Percentiles rank a stretch among this genome's conserved stretches.
These are phyloP conservation scores for Chlorella sorokiniana DNA, from an alignment of 139 green algal genomes.

Conservation along the genomic window DNA sequence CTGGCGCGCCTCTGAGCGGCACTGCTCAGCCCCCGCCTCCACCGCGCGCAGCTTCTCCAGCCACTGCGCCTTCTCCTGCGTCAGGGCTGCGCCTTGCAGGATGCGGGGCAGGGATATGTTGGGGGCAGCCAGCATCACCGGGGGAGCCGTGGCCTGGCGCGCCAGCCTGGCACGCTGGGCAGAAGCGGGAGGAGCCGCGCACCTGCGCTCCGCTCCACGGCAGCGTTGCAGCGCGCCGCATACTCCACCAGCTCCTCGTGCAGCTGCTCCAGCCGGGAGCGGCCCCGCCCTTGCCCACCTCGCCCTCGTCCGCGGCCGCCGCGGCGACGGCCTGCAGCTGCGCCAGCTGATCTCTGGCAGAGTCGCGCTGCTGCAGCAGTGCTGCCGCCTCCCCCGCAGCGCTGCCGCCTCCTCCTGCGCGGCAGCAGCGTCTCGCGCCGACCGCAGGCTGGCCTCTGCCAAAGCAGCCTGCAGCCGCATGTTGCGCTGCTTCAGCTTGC, in stretches of 20 bases:
- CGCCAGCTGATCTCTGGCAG: not conserved
- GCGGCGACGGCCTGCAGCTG: not conserved
- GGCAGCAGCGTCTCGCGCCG: not conserved
- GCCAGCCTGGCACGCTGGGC: too few relatives aligned
- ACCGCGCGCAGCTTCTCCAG: conserved; percentile 1
- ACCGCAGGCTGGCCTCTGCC: conserved; percentile 19
- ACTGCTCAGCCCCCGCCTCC: conserved; percentile 7
- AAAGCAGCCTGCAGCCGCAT: conserved; percentile 27
- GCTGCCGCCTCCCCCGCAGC: not conserved
- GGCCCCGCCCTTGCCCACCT: not conserved
- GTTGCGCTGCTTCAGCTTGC: conserved; percentile 31
- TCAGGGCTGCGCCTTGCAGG: not conserved
- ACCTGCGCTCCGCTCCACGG: conserved; percentile 20
- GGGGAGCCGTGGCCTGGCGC: too few relatives aligned
- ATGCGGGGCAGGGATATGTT: not conserved
- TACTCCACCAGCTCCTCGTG: conserved; percentile 4
- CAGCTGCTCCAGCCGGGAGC: not conserved
- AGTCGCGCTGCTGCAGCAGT: conserved; percentile 7
- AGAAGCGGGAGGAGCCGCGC: not conserved
- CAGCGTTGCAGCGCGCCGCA: not conserved
- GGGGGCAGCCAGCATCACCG: too few relatives aligned
- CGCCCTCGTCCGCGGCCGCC: not conserved
- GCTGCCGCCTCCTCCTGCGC: not conserved
- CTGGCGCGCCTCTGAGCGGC: not conserved
- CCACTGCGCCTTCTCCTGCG: conserved; percentile 19